Evolutionary conservation across 805 yeast genomes (phyloP), one percentile per base, ranked within the genome.

Genomic region (Saturnispora silvae): DNA sequence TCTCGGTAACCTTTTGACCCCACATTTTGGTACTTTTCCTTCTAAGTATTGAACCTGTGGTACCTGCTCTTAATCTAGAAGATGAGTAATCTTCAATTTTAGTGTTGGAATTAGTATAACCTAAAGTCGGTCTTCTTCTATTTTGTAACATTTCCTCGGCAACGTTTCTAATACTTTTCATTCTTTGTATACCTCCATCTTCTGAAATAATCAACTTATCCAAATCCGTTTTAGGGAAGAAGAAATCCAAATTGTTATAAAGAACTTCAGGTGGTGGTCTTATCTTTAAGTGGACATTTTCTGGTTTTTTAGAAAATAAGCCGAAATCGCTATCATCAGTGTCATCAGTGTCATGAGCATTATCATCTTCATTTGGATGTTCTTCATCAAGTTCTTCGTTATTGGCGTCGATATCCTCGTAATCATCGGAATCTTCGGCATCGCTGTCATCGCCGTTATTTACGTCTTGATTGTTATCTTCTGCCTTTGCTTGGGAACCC

Each of bases 211-310:
- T 84, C 3, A 96, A 94, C 49, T 80, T 81, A 54, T 92, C 99
- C 42, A 92, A 67, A 57, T 89, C 89, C 0, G 96, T 77, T 48
- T 81, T 71, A 0, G 98, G 98, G 65, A 92, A 92, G 54, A 82
- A 92, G 51, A 74, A 73, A 47, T 92, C 99, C 44, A 92, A 69
- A 49, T 92, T 87, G 39, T 85, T 84, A 54, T 87, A 92, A 22
- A 92, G 80, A 29, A 83, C 94, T 51, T 89, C 97, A 1, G 95
- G 81, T 0, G 97, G 86, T 2, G 99, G 99, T 54, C 99, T 75
- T 13, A 92, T 79, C 6, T 80, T 77, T 84, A 60, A 45, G 4
- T 31, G 28, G 26, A 37, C 61, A 0, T 94, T 57, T 5, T 50
- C 62, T 0, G 95, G 92, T 0, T 78, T 87, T 43, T 70, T 77